These are phyloP conservation scores for Xylariomycetidae sp. DNA, from an alignment of 2,329 filamentous ascomycete species.

Conservation along the genomic window DNA sequence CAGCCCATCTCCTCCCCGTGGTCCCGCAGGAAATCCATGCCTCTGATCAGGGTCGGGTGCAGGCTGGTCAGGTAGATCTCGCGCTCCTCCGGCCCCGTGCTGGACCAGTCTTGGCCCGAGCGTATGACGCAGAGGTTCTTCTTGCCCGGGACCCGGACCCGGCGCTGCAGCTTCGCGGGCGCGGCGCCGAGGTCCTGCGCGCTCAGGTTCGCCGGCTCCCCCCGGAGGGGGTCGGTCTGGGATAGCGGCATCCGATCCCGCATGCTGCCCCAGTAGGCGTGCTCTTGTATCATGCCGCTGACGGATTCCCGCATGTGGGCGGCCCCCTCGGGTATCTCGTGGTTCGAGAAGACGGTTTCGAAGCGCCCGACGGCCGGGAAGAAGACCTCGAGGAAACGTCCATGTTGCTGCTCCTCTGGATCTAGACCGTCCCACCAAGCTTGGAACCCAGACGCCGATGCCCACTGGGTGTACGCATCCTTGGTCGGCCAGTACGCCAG, in stretches of 20 bases:
- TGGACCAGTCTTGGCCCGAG: conserved; percentile 41
- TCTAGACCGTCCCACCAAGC: conserved; percentile 32
- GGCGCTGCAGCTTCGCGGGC: too few species aligned
- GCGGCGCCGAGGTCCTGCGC: too few species aligned
- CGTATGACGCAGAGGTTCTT: conserved; percentile 39
- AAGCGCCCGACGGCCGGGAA: conserved; percentile 36
- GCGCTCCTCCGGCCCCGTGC: conserved; percentile 34
- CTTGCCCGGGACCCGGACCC: conserved; percentile 30
- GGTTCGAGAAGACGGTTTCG: conserved; percentile 38
- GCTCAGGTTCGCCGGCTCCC: too few species aligned
- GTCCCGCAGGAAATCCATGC: conserved; percentile 41
- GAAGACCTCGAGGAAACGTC: conserved; percentile 40
- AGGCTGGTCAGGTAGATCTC: conserved; percentile 39
- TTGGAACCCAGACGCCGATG: conserved; percentile 28
- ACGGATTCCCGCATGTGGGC: conserved; percentile 34
- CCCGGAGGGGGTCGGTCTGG: conserved; percentile 31
- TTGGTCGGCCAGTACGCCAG: conserved; percentile 35
- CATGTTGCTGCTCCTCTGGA: conserved; percentile 18
- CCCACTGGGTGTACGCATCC: conserved; percentile 27
- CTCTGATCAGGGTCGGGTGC: conserved; percentile 37
- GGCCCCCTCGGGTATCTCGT: conserved; percentile 32
- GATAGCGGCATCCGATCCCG: conserved; percentile 35
- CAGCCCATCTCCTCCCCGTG: conserved; percentile 38
- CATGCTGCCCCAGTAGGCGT: conserved; percentile 44
- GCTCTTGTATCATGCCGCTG: conserved; percentile 34